Evolutionary conservation across 345 rosid genomes (phyloP).

Genomic region (Chamaenerion angustifolium): DNA sequence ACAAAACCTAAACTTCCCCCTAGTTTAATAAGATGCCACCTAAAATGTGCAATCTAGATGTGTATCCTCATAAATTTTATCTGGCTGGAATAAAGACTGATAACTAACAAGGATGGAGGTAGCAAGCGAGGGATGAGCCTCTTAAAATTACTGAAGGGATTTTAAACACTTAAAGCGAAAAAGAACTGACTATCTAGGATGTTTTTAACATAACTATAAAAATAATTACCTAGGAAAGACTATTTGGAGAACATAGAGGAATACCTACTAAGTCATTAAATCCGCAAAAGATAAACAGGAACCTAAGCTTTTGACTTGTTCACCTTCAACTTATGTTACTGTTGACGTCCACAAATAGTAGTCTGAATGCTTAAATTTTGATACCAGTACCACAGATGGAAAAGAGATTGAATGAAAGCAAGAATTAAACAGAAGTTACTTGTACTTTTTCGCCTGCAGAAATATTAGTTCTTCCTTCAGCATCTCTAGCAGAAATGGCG

Average conservation of each 20-base stretch:
- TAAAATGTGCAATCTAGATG: too few species aligned
- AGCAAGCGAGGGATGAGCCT: too few species aligned
- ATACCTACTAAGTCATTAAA: neutral
- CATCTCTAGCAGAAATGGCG: slow-evolving; percentile 91
- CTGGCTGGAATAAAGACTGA: too few species aligned
- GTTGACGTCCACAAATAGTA: neutral
- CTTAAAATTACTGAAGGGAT: too few species aligned
- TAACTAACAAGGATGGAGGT: too few species aligned
- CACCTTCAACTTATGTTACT: neutral
- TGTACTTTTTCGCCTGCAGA: slow-evolving; percentile 85
- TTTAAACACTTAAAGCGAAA: too few species aligned
- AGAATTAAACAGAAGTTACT: slow-evolving; percentile 1
- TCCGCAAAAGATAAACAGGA: neutral
- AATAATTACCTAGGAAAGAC: neutral
- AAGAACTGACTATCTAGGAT: too few species aligned
- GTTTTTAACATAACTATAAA: neutral
- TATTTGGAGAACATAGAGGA: neutral
- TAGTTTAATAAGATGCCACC: too few species aligned
- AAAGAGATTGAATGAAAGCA: slow-evolving; percentile 1
- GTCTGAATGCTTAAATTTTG: neutral
- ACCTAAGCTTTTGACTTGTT: neutral
- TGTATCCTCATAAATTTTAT: too few species aligned
- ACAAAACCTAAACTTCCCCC: too few species aligned
- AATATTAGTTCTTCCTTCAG: slow-evolving; percentile 81
- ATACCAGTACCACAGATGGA: too few species aligned